A percentile compares a stretch with the other conserved stretches of the same genome.
Conservation (phyloP, 108 stramenopile genomes). For the Nannochloropsis gaditana region DNA sequence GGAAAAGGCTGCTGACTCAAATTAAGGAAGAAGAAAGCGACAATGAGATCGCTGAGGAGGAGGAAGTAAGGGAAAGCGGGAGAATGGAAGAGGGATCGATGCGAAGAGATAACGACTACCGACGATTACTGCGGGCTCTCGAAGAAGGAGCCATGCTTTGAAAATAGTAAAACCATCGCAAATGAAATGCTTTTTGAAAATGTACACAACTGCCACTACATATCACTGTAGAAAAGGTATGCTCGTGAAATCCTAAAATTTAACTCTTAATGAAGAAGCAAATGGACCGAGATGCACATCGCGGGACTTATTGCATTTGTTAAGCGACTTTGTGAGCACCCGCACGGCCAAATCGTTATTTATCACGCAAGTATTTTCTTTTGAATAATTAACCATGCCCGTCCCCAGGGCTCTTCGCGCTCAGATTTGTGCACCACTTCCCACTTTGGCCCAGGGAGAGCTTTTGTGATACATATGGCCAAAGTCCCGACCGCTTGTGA, state of each 20-base stretch:
- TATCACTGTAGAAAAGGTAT: not conserved
- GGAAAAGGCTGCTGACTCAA: not conserved
- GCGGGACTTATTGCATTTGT: not conserved
- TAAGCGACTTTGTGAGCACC: not conserved
- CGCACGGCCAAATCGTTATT: too few species aligned
- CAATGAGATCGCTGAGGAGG: not conserved
- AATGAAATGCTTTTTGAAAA: not conserved
- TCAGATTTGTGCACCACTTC: not conserved
- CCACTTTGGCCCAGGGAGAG: not conserved
- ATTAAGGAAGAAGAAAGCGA: not conserved
- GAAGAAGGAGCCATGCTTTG: not conserved
- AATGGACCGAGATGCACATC: not conserved
- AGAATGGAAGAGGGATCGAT: not conserved
- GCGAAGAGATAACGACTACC: not conserved
- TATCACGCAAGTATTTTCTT: not conserved
- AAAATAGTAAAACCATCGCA: not conserved
- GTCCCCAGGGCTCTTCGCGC: not conserved
- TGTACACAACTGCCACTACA: not conserved
- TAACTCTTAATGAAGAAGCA: not conserved
- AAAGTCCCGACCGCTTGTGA: not conserved
- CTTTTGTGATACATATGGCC: not conserved
- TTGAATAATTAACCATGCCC: not conserved
- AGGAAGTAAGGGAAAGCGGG: not conserved
- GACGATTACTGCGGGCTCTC: not conserved
- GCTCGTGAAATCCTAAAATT: not conserved